These are phyloP conservation scores for Globisporangium sylvaticum DNA, from an alignment of 352 stramenopile species.

Conservation along the genomic window DNA sequence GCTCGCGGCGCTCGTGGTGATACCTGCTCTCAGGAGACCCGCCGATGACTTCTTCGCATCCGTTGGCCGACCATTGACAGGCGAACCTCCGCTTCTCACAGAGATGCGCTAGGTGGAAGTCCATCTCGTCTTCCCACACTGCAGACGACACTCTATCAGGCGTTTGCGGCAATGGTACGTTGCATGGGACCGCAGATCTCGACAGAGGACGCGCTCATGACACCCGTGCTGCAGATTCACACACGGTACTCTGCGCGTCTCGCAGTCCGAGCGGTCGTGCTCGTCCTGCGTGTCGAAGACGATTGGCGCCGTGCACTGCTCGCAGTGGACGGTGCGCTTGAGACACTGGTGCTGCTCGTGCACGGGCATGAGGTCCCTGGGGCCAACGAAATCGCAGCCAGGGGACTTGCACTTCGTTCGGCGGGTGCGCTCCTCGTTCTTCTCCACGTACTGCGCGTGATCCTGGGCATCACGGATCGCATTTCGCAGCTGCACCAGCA, in stretches of 20 bases:
- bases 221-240: conserved; percentile 56
- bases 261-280: conserved; percentile 35
- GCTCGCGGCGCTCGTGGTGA: conserved; percentile 60
- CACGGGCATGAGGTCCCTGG: conserved; percentile 46
- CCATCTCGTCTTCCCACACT: conserved; percentile 48
- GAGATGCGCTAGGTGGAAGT: conserved; percentile 48
- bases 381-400: conserved; percentile 45
- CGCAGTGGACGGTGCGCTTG: conserved; percentile 50
- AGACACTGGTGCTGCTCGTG: conserved; percentile 61
- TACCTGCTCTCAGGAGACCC: conserved; percentile 33
- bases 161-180: conserved; percentile 60
- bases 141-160: conserved; percentile 37
- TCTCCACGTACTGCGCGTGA: conserved; percentile 49
- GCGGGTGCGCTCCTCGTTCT: conserved; percentile 41
- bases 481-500: conserved; percentile 35
- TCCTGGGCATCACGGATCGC: conserved; percentile 36
- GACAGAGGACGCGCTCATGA: conserved; percentile 28
- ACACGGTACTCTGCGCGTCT: conserved; percentile 36
- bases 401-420: conserved; percentile 31
- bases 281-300: conserved; percentile 31
- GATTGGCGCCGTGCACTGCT: conserved; percentile 33
- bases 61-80: conserved; percentile 51
- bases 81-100: conserved; percentile 40
- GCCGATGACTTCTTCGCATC: conserved; percentile 40
- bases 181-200: conserved; percentile 36